These are phyloP conservation scores for Chalaropsis thielavioides DNA, from an alignment of 2,329 filamentous ascomycete genomes.

Conservation along the genomic window DNA sequence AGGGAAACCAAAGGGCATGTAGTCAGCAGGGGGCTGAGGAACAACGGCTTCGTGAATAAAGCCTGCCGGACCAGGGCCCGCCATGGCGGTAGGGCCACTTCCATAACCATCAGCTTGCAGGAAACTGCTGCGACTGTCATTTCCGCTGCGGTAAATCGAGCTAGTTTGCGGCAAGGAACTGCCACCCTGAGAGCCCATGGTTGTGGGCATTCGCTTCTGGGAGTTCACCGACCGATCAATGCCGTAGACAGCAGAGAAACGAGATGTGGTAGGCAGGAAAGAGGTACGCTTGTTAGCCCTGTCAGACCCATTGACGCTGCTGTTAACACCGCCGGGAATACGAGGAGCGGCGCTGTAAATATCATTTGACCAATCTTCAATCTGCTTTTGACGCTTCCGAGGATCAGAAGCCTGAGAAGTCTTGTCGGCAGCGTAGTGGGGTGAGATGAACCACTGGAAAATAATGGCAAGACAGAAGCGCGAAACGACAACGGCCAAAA, in stretches of 20 bases:
- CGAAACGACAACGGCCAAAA: conserved; percentile 70
- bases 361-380: conserved; percentile 95
- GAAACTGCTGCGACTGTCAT: conserved; percentile 51
- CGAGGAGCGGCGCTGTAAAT: conserved; percentile 86
- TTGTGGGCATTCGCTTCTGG: conserved; percentile 53
- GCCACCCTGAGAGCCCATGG: conserved; percentile 79
- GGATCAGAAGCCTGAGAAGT: conserved; percentile 70
- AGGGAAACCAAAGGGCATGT: conserved; percentile 93
- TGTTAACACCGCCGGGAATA: conserved; percentile 58
- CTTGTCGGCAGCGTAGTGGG: conserved; percentile 69
- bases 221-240: conserved; percentile 43
- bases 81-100: conserved; percentile 40
- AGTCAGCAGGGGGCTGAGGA: conserved; percentile 88
- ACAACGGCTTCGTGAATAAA: conserved; percentile 95
- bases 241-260: conserved; percentile 83
- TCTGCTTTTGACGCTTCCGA: conserved; percentile 78
- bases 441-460: conserved; percentile 94
- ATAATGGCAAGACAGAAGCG: conserved; percentile 81
- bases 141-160: conserved; percentile 53
- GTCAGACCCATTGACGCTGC: conserved; percentile 49
- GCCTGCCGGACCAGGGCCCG: conserved; percentile 70
- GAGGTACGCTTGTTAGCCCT: conserved; percentile 67
- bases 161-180: conserved; percentile 52
- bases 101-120: conserved; percentile 44
- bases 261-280: conserved; percentile 84